These are phyloP conservation scores for Otatea glauca DNA, from an alignment of 176 grass and related monocot genomes.

Conservation along the genomic window DNA sequence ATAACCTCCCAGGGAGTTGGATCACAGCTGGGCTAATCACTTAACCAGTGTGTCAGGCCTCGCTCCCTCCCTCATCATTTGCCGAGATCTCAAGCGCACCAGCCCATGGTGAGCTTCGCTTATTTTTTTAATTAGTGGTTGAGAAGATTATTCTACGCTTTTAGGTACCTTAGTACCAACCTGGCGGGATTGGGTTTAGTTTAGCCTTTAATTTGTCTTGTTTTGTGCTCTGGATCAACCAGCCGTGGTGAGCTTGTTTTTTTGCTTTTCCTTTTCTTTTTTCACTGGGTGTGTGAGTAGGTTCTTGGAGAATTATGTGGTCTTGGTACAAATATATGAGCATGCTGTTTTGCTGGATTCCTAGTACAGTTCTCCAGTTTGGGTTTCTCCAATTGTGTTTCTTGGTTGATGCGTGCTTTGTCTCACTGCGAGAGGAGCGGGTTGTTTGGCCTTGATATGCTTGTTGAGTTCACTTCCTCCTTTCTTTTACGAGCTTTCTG, in stretches of 20 bases:
- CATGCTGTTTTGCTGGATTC: slow-evolving; percentile 23
- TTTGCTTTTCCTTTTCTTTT: neutral
- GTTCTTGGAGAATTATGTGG: slow-evolving; percentile 13
- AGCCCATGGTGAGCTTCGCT: slow-evolving; percentile 52
- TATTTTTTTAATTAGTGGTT: slow-evolving; percentile 37
- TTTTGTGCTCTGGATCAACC: slow-evolving; percentile 46
- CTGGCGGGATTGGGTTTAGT: slow-evolving; percentile 29
- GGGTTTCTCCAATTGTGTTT: slow-evolving; percentile 9
- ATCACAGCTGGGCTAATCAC: slow-evolving; percentile 48
- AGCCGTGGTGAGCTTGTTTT: slow-evolving; percentile 37
- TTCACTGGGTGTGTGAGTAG: slow-evolving; percentile 1
- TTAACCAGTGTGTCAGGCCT: neutral
- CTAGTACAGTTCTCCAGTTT: neutral
- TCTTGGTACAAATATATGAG: neutral
- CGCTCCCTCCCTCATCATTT: neutral
- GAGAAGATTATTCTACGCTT: slow-evolving; percentile 17
- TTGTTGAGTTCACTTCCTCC: slow-evolving; percentile 17
- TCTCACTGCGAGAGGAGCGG: neutral
- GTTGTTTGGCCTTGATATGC: slow-evolving; percentile 16
- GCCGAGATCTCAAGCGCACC: slow-evolving; percentile 52
- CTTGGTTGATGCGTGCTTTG: neutral
- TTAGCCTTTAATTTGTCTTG: slow-evolving; percentile 31
- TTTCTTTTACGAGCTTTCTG: neutral
- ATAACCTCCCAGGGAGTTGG: slow-evolving; percentile 33
- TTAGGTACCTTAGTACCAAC: slow-evolving; percentile 36